Conservation (phyloP, 108 stramenopile genomes). For the Ochromonas danica region DNA sequence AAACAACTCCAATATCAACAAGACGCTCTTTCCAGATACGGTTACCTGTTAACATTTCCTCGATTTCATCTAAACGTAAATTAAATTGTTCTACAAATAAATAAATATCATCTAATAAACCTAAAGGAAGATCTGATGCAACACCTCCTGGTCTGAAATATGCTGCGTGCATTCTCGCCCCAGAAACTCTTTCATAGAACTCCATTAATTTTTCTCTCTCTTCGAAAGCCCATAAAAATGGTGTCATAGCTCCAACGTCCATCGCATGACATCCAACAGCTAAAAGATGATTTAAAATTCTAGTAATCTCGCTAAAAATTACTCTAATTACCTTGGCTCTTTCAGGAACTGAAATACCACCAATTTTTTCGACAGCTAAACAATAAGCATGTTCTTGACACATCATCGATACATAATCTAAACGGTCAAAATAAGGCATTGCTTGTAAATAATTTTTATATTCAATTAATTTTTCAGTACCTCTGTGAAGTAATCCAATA, state of each 20-base stretch:
- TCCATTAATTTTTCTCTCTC: constrained; percentile 46
- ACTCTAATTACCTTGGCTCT: constrained; percentile 38
- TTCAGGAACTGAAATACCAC: constrained; percentile 31
- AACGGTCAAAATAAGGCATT: constrained; percentile 50
- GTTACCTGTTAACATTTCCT: constrained; percentile 41
- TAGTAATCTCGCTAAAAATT: constrained; percentile 40
- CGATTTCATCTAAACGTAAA: constrained; percentile 37
- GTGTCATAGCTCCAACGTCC: constrained; percentile 37
- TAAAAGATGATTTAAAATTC: constrained; percentile 40
- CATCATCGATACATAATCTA: constrained; percentile 55
- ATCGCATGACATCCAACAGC: constrained; percentile 36
- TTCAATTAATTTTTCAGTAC: constrained; percentile 54
- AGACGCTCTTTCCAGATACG: constrained; percentile 41
- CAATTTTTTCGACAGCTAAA: constrained; percentile 44
- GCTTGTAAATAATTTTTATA: constrained; percentile 52
- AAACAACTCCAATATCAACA: constrained; percentile 38
- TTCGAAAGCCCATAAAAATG: constrained; percentile 42
- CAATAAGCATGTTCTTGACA: constrained; percentile 50
- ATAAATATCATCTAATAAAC: constrained; percentile 34
- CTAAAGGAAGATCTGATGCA: constrained; percentile 33
- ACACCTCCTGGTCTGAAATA: constrained; percentile 36
- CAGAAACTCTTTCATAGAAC: constrained; percentile 42
- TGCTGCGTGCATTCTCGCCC: constrained; percentile 36
- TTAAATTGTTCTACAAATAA: constrained; percentile 36
- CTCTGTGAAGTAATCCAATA: constrained; percentile 50